These are phyloP conservation scores for Setaria viridis DNA, from an alignment of 202 grass and related monocot genomes.

Conservation along the genomic window DNA sequence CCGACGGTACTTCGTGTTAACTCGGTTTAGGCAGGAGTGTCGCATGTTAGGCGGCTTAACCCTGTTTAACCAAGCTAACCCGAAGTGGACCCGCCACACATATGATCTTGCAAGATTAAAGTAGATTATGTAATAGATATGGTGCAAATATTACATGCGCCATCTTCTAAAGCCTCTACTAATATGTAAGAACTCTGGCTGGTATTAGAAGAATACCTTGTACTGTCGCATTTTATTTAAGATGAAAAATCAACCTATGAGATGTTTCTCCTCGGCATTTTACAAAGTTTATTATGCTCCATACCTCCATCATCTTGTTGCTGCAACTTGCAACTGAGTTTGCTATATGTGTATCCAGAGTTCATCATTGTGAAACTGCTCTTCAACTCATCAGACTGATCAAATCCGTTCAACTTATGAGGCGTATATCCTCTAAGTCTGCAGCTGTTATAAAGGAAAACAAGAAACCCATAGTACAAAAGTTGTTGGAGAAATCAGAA, in stretches of 20 bases:
- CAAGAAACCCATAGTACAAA: background rate
- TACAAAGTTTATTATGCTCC: background rate
- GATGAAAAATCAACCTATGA: slow-evolving; percentile 29
- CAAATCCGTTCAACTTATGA: background rate
- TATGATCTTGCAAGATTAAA: slow-evolving; percentile 39
- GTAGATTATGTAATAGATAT: slow-evolving; percentile 69
- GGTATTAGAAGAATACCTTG: slow-evolving; percentile 36
- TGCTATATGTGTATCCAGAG: background rate
- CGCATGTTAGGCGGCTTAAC: too few species aligned
- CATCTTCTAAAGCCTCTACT: slow-evolving; percentile 43
- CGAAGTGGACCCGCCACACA: too few species aligned
- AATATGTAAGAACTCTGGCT: slow-evolving; percentile 35
- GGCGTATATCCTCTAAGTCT: background rate
- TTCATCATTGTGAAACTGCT: background rate
- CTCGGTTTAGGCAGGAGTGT: too few species aligned
- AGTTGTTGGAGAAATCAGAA: background rate
- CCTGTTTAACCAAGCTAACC: too few species aligned
- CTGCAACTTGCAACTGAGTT: background rate
- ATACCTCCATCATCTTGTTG: background rate
- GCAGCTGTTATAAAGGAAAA: background rate
- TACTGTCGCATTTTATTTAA: slow-evolving; percentile 25
- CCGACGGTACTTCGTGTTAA: too few species aligned
- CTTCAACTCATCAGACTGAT: background rate
- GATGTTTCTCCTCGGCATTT: slow-evolving; percentile 31
- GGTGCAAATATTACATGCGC: slow-evolving; percentile 80